Evolutionary conservation across 305 asterid species (phyloP).

Genomic region (Fraxinus platypoda): DNA sequence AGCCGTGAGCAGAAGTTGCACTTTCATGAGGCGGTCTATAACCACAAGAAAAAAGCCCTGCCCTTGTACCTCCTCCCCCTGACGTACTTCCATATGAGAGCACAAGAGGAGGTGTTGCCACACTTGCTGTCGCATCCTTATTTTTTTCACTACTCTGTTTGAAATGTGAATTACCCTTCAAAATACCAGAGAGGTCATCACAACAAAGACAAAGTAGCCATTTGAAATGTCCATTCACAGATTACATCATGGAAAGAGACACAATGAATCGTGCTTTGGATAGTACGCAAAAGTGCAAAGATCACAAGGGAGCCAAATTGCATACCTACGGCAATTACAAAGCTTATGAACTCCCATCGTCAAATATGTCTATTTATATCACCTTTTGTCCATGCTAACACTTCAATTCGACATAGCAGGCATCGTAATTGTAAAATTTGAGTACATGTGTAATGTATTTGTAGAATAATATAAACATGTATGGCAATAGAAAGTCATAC

Average conservation of each 20-base stretch:
- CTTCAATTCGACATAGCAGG: background rate
- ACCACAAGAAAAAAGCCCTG: conserved; percentile 99
- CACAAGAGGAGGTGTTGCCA: conserved; percentile 40
- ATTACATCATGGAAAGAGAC: conserved; percentile 35
- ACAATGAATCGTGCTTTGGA: conserved; percentile 14
- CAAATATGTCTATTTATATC: background rate
- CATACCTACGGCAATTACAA: background rate
- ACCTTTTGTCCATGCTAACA: background rate
- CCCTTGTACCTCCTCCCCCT: conserved; percentile 67
- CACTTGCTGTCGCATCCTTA: conserved; percentile 28
- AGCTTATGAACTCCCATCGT: background rate
- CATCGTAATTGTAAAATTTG: background rate
- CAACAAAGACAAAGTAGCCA: background rate
- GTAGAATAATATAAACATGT: background rate
- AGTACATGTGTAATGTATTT: background rate
- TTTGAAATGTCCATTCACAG: conserved; percentile 36
- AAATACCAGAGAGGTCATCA: conserved; percentile 48
- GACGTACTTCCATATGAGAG: conserved; percentile 46
- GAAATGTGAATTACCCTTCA: conserved; percentile 65
- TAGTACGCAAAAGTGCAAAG: background rate
- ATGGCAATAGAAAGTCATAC: background rate
- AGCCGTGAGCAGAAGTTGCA: conserved; percentile 95
- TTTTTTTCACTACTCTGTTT: conserved; percentile 36
- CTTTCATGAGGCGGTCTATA: no score
- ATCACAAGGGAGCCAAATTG: background rate